Evolutionary conservation across 1,139 yeast species (phyloP), one percentile per base, ranked within the genome.

Genomic region (Blastobotrys elegans): DNA sequence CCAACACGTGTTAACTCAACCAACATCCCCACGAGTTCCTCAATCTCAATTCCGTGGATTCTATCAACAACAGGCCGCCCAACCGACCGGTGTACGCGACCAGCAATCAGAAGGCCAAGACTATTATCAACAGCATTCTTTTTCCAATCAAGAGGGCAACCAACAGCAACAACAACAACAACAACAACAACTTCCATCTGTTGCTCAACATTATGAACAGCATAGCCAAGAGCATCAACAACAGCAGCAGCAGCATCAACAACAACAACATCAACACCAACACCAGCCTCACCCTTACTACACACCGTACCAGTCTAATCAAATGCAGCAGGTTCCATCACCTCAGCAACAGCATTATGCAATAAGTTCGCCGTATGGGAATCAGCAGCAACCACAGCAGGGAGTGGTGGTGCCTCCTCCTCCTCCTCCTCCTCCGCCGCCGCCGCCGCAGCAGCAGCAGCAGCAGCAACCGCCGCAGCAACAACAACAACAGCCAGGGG

Each of bases 401-500:
- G 18, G 8, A 32, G n/a, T n/a, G n/a, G n/a, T n/a, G n/a, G n/a
- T n/a, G 27, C 27, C 38, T 24, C 22, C 43, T 18, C 8, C 30
- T 20, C 6, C 62, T 50, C 34, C n/a, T n/a, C n/a, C n/a, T n/a
- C n/a, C n/a, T n/a, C n/a, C n/a, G n/a, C n/a, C n/a, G n/a, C n/a
- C n/a, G n/a, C n/a, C n/a, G n/a, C n/a, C n/a, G n/a, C n/a, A n/a
- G n/a, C n/a, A n/a, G n/a, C 59, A 50, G 20, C 59, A 53, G 43
- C 58, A 50, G 26, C 60, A 48, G 20, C 60, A 49, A 11, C 61
- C 48, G 6, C 50, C 42, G 17, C 53, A 50, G 17, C 50, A 48
- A 21, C 43, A 37, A 10, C 52, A 42, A 20, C 50, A 46, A 42
- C 44, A 31, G 42, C 51, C 40, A 30, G 18, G 41, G 10, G 26